Conservation (phyloP, 2,329 filamentous ascomycete species). For the Alternaria sp. region DNA sequence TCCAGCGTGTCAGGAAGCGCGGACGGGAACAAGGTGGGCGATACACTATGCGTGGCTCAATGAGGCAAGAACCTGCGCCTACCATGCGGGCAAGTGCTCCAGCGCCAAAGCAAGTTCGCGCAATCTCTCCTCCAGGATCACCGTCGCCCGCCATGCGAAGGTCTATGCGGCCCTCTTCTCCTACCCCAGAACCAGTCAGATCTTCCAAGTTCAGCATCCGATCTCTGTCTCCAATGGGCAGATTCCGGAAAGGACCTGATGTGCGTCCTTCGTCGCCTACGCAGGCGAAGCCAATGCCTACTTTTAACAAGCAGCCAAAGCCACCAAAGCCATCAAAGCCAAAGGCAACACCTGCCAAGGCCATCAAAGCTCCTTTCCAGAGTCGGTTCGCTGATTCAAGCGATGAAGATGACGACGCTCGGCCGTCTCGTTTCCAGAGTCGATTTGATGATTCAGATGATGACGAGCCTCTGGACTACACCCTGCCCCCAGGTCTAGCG, state of each 20-base stretch:
- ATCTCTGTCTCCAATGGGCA: constrained; percentile 71
- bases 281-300: constrained; percentile 17
- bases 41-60: constrained; percentile 73
- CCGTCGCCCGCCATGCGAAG: constrained; percentile 36
- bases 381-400: constrained; percentile 74
- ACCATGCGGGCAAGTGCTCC: constrained; percentile 38
- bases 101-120: constrained; percentile 49
- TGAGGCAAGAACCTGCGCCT: constrained; percentile 60
- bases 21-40: constrained; percentile 49
- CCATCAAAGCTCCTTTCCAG: constrained; percentile 33
- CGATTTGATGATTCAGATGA: constrained; percentile 58
- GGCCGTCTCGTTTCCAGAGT: constrained; percentile 50
- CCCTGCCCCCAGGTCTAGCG: constrained; percentile 49
- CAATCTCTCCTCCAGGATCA: constrained; percentile 47
- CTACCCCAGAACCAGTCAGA: constrained; percentile 37
- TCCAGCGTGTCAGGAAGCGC: constrained; percentile 65
- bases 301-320: constrained; percentile 31
- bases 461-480: constrained; percentile 61
- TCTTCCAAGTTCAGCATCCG: constrained; percentile 71
- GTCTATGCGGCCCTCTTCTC: constrained; percentile 43
- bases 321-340: constrained; percentile 14
- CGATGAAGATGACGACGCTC: constrained; percentile 57
- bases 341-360: constrained; percentile 24
- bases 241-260: constrained; percentile 52
- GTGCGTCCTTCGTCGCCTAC: constrained; percentile 21